These are phyloP conservation scores for Xanthoparmelia taractica DNA, from an alignment of 495 filamentous ascomycete genomes.

Conservation along the genomic window DNA sequence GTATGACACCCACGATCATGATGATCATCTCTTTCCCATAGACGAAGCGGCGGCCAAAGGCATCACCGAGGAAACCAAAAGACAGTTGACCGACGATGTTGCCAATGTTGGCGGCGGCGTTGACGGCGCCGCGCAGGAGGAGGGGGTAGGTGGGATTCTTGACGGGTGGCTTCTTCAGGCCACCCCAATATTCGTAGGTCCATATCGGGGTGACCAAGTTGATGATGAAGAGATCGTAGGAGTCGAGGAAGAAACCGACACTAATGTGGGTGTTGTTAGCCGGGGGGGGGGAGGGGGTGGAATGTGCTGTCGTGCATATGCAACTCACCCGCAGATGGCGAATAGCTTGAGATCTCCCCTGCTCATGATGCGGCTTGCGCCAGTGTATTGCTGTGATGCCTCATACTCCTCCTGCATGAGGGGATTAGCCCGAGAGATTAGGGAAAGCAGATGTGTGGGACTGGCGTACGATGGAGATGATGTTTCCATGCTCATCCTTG, in stretches of 20 bases:
- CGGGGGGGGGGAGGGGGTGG: no score
- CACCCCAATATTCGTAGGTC: conserved; percentile 32
- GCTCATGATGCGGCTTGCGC: conserved; percentile 13
- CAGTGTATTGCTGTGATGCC: background rate
- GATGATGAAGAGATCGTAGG: conserved; percentile 73
- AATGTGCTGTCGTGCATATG: background rate
- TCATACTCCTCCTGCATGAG: conserved; percentile 19
- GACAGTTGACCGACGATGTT: conserved; percentile 78
- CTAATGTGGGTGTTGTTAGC: background rate
- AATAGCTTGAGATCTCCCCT: conserved; percentile 17
- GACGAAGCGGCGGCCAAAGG: conserved; percentile 73
- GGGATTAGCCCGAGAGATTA: no score
- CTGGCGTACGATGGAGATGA: conserved; percentile 16
- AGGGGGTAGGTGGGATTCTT: conserved; percentile 51
- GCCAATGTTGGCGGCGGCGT: conserved; percentile 78
- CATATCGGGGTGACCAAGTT: conserved; percentile 56
- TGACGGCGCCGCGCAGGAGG: conserved; percentile 68
- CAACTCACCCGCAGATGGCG: conserved; percentile 17
- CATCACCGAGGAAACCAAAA: conserved; percentile 75
- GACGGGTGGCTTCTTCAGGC: conserved; percentile 30
- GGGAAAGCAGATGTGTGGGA: no score
- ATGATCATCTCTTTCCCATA: conserved; percentile 84
- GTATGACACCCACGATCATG: conserved; percentile 72
- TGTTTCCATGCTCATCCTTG: conserved; percentile 15
- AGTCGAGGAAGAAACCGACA: conserved; percentile 27